phyloP scores from a whole-genome alignment of 2,329 filamentous ascomycete genomes.

The Thielaviopsis musarum region DNA sequence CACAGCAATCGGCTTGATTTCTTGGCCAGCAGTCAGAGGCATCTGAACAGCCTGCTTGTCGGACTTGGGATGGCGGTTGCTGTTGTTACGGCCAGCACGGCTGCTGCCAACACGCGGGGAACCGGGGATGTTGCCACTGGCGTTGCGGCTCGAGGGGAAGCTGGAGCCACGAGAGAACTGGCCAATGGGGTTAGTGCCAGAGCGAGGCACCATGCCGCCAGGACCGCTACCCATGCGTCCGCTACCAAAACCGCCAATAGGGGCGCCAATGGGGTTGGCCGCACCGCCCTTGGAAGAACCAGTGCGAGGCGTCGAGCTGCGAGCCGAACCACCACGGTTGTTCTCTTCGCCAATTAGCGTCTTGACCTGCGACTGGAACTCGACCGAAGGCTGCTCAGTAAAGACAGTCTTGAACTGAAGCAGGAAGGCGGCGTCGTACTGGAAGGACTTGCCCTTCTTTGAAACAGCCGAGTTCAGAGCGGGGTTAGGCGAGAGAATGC shows the following conservation, averaged over 20 bases:
- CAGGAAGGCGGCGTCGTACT: slow-evolving; percentile 90
- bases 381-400: slow-evolving; percentile 85
- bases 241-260: slow-evolving; percentile 24
- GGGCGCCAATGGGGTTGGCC: slow-evolving; percentile 38
- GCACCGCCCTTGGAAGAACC: slow-evolving; percentile 17
- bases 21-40: slow-evolving; percentile 72
- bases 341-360: slow-evolving; percentile 57
- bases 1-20: slow-evolving; percentile 61
- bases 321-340: slow-evolving; percentile 29
- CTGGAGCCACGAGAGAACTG: slow-evolving; percentile 17
- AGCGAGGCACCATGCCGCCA: slow-evolving; percentile 2
- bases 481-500: slow-evolving; percentile 79
- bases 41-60: slow-evolving; percentile 66
- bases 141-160: slow-evolving; percentile 36
- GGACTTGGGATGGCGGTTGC: slow-evolving; percentile 47
- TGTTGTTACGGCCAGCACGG: slow-evolving; percentile 30
- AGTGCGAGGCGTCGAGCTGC: slow-evolving; percentile 41
- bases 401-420: slow-evolving; percentile 93
- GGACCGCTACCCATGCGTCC: slow-evolving; percentile 6
- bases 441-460: slow-evolving; percentile 69
- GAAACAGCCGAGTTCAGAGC: slow-evolving; percentile 67
- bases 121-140: slow-evolving; percentile 45
- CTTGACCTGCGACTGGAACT: slow-evolving; percentile 86
- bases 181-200: slow-evolving; percentile 9
- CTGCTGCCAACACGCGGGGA: slow-evolving; percentile 55